Evolutionary conservation across 1,284 basidiomycete genomes (phyloP).

Genomic region (Psilocybe mexicana): DNA sequence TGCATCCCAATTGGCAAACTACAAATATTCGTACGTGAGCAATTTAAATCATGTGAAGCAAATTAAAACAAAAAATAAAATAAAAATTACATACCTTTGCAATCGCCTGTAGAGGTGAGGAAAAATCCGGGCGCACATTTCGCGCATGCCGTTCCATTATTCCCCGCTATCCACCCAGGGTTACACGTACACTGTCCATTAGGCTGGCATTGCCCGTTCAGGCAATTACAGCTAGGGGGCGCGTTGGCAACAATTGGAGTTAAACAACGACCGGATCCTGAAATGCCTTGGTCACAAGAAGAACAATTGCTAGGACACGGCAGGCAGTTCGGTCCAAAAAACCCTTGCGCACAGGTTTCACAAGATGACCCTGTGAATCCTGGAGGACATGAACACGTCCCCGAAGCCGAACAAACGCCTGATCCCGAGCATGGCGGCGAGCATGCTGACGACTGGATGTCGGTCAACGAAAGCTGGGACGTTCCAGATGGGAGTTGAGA

Average conservation of each 20-base stretch:
- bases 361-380: conserved; percentile 79
- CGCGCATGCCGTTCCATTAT: conserved; percentile 73
- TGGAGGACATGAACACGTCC: conserved; percentile 67
- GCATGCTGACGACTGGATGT: conserved; percentile 70
- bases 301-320: conserved; percentile 67
- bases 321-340: conserved; percentile 71
- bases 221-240: conserved; percentile 71
- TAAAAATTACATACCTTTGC: conserved; percentile 52
- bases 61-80: background rate
- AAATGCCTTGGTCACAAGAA: conserved; percentile 74
- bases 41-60: background rate
- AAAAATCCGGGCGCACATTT: conserved; percentile 76
- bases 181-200: conserved; percentile 74
- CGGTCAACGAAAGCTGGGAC: conserved; percentile 54
- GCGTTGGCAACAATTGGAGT: conserved; percentile 46
- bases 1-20: conserved; percentile 75
- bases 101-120: conserved; percentile 66
- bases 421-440: conserved; percentile 70
- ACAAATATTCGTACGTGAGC: conserved; percentile 15
- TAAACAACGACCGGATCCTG: conserved; percentile 72
- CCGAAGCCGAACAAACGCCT: conserved; percentile 67
- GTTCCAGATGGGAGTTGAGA: conserved; percentile 56
- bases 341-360: conserved; percentile 69
- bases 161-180: conserved; percentile 68
- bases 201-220: conserved; percentile 70